phyloP scores from a whole-genome alignment of 176 grass and related monocot genomes.

The Typha latifolia region DNA sequence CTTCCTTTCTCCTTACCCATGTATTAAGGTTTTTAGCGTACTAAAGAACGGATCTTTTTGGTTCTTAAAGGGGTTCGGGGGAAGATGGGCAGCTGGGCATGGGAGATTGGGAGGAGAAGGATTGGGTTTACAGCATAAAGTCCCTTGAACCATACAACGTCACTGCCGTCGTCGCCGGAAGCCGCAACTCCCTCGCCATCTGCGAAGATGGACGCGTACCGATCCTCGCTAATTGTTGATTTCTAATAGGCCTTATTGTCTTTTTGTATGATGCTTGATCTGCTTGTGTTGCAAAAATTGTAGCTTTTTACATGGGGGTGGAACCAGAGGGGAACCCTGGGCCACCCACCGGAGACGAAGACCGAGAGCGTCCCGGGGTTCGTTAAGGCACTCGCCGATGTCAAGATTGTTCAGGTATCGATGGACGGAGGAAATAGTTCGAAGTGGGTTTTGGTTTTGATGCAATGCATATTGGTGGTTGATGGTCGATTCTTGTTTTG shows the following conservation, averaged over 20 bases:
- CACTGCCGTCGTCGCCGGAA: conserved; percentile 69
- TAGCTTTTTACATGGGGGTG: conserved; percentile 98
- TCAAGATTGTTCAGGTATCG: conserved; percentile 76
- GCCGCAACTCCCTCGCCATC: conserved; percentile 97
- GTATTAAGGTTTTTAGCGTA: conserved; percentile 10
- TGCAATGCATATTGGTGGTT: neutral
- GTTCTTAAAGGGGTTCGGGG: conserved; percentile 56
- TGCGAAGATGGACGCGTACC: conserved; percentile 55
- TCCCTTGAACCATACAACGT: conserved; percentile 42
- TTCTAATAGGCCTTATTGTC: neutral
- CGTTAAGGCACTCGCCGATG: conserved; percentile 50
- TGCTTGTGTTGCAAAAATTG: conserved; percentile 3
- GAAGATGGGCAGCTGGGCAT: conserved; percentile 90
- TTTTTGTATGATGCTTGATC: neutral
- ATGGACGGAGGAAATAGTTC: neutral
- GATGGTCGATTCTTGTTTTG: neutral
- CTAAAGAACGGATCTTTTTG: conserved; percentile 3
- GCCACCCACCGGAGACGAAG: conserved; percentile 67
- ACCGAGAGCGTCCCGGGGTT: conserved; percentile 58
- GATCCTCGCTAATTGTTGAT: neutral
- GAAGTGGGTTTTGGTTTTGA: neutral
- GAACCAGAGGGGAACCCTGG: conserved; percentile 94
- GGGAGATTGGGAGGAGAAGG: conserved; percentile 63
- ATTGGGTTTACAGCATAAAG: conserved; percentile 36
- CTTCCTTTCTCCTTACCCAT: neutral